These are phyloP conservation scores for Cubamyces lactineus DNA, from an alignment of 768 basidiomycete genomes.

Conservation along the genomic window DNA sequence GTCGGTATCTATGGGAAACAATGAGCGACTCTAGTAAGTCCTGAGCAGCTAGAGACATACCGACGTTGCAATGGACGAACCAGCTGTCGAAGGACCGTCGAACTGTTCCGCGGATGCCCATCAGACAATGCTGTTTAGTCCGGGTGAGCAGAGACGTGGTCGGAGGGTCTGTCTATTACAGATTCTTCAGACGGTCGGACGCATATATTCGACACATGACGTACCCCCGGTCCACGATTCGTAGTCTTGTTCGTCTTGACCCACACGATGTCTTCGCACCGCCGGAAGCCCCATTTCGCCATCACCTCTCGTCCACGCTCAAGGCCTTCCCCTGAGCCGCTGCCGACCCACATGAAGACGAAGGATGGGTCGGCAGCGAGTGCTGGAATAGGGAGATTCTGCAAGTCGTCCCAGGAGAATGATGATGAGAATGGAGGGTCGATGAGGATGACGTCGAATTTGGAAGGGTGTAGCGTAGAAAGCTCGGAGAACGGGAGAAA, in stretches of 20 bases:
- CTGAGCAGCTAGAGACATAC: slow-evolving; percentile 45
- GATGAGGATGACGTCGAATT: slow-evolving; percentile 91
- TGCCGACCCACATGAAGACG: slow-evolving; percentile 95
- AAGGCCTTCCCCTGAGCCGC: slow-evolving; percentile 85
- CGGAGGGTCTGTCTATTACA: slow-evolving; percentile 73
- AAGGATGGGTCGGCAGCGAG: slow-evolving; percentile 92
- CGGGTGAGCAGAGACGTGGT: slow-evolving; percentile 85
- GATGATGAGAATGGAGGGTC: slow-evolving; percentile 89
- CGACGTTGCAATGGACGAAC: slow-evolving; percentile 99
- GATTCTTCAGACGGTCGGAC: slow-evolving; percentile 15
- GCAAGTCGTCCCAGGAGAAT: slow-evolving; percentile 84
- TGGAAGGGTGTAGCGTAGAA: slow-evolving; percentile 57
- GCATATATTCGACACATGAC: slow-evolving; percentile 29
- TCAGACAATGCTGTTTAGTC: slow-evolving; percentile 95
- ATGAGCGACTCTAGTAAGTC: slow-evolving; percentile 18
- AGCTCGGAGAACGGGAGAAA: slow-evolving; percentile 69
- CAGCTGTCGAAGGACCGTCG: slow-evolving; percentile 91
- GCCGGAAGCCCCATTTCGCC: slow-evolving; percentile 90
- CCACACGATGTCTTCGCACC: slow-evolving; percentile 99
- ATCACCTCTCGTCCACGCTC: slow-evolving; percentile 91
- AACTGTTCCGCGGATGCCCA: slow-evolving; percentile 97
- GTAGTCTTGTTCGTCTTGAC: slow-evolving; percentile 84
- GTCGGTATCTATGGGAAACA: slow-evolving; percentile 72
- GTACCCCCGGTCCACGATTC: slow-evolving; percentile 76
- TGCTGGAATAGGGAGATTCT: slow-evolving; percentile 77